These are phyloP conservation scores for Withania somnifera DNA, from an alignment of 305 asterid species.

Conservation along the genomic window DNA sequence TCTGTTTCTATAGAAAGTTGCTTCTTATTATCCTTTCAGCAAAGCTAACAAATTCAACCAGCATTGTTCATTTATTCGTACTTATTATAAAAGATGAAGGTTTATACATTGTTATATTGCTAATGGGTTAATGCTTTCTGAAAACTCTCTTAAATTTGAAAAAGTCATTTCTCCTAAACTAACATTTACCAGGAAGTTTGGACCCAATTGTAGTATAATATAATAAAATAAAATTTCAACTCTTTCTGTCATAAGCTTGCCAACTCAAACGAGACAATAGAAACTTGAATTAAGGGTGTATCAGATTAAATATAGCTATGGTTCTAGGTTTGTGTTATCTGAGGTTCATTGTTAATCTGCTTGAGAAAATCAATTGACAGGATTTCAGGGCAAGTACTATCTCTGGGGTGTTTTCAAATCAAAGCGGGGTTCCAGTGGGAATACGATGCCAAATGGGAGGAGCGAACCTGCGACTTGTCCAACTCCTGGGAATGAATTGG, in stretches of 20 bases:
- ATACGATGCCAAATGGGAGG: not conserved
- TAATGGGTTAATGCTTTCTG: not conserved
- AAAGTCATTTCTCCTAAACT: not conserved
- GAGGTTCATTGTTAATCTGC: not conserved
- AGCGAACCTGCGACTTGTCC: not conserved
- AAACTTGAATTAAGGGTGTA: not conserved
- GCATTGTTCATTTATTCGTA: not conserved
- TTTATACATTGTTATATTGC: not conserved
- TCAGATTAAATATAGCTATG: not conserved
- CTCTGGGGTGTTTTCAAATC: conserved; percentile 25
- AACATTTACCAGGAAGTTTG: not conserved
- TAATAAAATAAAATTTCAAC: not conserved
- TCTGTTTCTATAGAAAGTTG: not conserved
- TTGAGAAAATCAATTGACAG: conserved; percentile 2
- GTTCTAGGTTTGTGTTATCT: not conserved
- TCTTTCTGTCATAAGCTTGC: not conserved
- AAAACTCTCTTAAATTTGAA: not conserved
- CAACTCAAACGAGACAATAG: not conserved
- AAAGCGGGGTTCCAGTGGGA: not conserved
- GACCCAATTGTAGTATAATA: not conserved
- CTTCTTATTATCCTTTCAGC: not conserved
- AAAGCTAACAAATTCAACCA: not conserved
- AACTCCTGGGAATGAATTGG: not conserved
- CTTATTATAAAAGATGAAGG: not conserved
- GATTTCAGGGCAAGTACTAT: conserved; percentile 17